phyloP scores from a whole-genome alignment of 192 early-diverging fungal species.

The Coemansia reversa region DNA sequence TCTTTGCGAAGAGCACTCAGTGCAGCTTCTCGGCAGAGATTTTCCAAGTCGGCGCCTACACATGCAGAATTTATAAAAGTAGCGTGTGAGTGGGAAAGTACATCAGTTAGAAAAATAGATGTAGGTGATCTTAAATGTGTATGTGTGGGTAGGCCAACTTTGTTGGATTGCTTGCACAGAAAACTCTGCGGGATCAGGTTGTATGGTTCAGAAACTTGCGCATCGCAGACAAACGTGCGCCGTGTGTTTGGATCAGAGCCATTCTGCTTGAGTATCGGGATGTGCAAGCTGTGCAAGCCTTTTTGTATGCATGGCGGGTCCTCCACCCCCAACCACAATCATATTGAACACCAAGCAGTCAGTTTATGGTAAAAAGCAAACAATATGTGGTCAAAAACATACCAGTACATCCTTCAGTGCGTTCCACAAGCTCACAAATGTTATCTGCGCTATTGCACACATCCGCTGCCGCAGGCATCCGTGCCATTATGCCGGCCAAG shows the following conservation, averaged over 20 bases:
- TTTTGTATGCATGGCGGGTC: not conserved
- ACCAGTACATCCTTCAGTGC: conserved; percentile 56
- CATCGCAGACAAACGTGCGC: not conserved
- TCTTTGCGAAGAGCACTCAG: conserved; percentile 63
- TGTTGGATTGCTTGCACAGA: not conserved
- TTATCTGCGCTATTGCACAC: conserved; percentile 30
- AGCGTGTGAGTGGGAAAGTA: not conserved
- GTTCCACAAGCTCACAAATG: conserved; percentile 46
- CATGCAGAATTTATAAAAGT: not conserved
- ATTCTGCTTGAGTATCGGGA: not conserved
- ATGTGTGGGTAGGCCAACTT: not conserved
- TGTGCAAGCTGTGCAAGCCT: not conserved
- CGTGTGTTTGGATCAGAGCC: not conserved
- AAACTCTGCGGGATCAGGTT: not conserved
- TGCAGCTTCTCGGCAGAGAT: conserved; percentile 80
- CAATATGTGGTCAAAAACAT: conserved; percentile 9
- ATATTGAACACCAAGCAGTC: not conserved
- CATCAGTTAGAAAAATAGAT: not conserved
- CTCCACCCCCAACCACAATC: not conserved
- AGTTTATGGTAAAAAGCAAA: not conserved
- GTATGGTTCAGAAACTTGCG: not conserved
- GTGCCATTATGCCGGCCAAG: conserved; percentile 56
- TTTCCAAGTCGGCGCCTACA: conserved; percentile 79
- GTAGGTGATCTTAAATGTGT: not conserved
- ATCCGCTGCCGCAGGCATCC: conserved; percentile 57